Evolutionary conservation across 2,329 filamentous ascomycete species (phyloP), one percentile per base, ranked within the genome.

Genomic region (Cylindrodendrum hubeiense): DNA sequence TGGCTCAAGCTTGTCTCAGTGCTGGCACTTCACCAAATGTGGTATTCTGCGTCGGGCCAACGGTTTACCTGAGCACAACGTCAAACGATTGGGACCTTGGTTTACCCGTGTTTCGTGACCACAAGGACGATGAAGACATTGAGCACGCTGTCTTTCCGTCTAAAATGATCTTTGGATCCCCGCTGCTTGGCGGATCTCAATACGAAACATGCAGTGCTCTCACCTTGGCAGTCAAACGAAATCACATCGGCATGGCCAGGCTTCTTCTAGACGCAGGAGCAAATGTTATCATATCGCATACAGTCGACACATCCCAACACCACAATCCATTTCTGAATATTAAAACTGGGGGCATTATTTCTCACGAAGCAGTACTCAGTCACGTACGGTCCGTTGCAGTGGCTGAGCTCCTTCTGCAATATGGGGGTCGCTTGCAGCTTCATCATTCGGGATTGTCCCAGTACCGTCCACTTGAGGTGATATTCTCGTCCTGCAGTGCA

Each of bases 231-330:
- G 39, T 41, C 3, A 43, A 26, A 21, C 50, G 50, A 2, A 24
- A 61, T 24, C 22, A 54, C 5, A 3, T 49, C 17, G 41, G 30
- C 17, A 30, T 60, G 30, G 58, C 54, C 5, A 37, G 41, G 10
- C 50, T 60, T 8, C 58, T 60, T 17, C 39, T 60, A 21, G n/a
- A 30, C 1, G 26, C 22, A 5, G 58, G 58, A 19, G 58, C 58
- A 19, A 28, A 13, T 10, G 5, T 49, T 4, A 10, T 54, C 30
- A 30, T 39, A 7, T 10, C 8, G 28, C 57, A 24, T 8, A n/a
- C 4, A 12, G 17, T 4, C 4, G 33, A 39, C 12, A 21, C 2
- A 19, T 10, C 1, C 22, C 12, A 12, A 33, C 30, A 7, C 30
- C 30, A 12, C 30, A 6, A 6, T 12, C 5, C n/a, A 26, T 41